Evolutionary conservation across 106 monocot genomes (phyloP).

Genomic region (Dioscorea alata): DNA sequence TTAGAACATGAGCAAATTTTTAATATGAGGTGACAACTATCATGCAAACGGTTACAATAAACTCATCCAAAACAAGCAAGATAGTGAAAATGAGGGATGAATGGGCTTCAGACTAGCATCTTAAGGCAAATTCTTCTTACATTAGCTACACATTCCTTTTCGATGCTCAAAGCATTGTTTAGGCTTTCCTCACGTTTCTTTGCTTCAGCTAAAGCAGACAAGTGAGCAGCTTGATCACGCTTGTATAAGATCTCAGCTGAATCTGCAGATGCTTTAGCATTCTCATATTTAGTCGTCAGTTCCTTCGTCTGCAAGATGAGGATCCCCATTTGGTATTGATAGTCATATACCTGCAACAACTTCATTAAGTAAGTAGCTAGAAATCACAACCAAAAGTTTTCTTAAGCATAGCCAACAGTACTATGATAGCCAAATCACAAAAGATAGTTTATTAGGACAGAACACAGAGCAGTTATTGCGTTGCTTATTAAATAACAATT

Average conservation of each 20-base stretch:
- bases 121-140: conserved; percentile 40
- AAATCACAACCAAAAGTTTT: background rate
- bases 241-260: conserved; percentile 41
- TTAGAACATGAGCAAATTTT: no score
- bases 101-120: background rate
- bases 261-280: conserved; percentile 55
- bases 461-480: background rate
- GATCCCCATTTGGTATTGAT: conserved; percentile 86
- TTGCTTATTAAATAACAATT: no score
- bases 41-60: no score
- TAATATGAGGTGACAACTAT: no score
- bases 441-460: background rate
- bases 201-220: conserved; percentile 62
- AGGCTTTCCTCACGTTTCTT: conserved; percentile 63
- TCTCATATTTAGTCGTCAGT: conserved; percentile 59
- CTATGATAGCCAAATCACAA: background rate
- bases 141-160: conserved; percentile 74
- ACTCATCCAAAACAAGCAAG: background rate
- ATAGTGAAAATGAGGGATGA: background rate
- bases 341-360: conserved; percentile 70
- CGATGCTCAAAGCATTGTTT: conserved; percentile 56
- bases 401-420: background rate
- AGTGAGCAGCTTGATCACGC: conserved; percentile 44
- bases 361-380: background rate
- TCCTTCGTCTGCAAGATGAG: conserved; percentile 76